phyloP scores from a whole-genome alignment of 176 grass and related monocot genomes.

The Metroxylon sagu region DNA sequence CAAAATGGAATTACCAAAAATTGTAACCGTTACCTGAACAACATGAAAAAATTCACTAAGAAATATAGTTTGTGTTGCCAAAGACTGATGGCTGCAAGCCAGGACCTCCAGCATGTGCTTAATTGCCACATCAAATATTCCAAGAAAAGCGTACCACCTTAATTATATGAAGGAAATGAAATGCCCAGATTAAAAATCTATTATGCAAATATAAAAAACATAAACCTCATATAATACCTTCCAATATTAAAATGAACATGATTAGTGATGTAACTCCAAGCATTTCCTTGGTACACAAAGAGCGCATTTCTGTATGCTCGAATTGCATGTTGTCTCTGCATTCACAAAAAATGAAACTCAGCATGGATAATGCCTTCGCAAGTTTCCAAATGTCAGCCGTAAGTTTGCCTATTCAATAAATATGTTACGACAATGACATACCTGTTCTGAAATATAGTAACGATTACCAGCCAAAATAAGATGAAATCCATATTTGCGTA shows the following conservation, averaged over 20 bases:
- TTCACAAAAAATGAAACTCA: slow-evolving; percentile 20
- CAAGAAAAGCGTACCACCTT: slow-evolving; percentile 96
- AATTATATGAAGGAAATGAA: slow-evolving; percentile 21
- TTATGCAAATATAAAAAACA: slow-evolving; percentile 14
- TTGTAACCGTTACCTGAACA: slow-evolving; percentile 62
- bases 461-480: slow-evolving; percentile 88
- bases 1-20: slow-evolving; percentile 4
- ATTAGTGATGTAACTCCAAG: slow-evolving; percentile 97
- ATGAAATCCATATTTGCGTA: slow-evolving; percentile 97
- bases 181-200: slow-evolving; percentile 3
- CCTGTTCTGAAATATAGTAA: slow-evolving; percentile 89
- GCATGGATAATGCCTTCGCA: slow-evolving; percentile 10
- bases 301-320: slow-evolving; percentile 85
- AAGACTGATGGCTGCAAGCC: slow-evolving; percentile 81
- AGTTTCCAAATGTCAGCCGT: slow-evolving; percentile 12
- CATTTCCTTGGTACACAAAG: slow-evolving; percentile 81
- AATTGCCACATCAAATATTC: slow-evolving; percentile 79
- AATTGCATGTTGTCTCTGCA: slow-evolving; percentile 91
- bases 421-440: slow-evolving; percentile 14
- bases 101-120: slow-evolving; percentile 95
- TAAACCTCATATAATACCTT: slow-evolving; percentile 39
- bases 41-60: slow-evolving; percentile 85
- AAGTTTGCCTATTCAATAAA: slow-evolving; percentile 3
- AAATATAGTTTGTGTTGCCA: slow-evolving; percentile 71
- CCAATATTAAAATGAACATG: slow-evolving; percentile 99